Evolutionary conservation across 225 moss, liverwort and hornwort genomes (phyloP).

Genomic region (Thuidium tamariscinum): DNA sequence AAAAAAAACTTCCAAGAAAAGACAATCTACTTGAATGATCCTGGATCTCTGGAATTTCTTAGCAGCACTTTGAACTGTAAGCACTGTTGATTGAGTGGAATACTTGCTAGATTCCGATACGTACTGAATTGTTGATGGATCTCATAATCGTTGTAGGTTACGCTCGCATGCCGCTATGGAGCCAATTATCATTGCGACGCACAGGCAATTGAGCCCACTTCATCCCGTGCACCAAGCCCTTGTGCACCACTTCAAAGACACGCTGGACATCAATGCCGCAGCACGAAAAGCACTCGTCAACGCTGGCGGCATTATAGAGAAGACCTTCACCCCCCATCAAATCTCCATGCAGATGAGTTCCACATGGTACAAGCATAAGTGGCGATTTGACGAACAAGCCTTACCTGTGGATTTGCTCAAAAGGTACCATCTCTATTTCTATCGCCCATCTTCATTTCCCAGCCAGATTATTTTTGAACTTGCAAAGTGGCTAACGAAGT

Average conservation of each 20-base stretch:
- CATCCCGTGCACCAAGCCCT: conserved; percentile 54
- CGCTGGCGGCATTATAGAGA: conserved; percentile 66
- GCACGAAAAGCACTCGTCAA: conserved; percentile 55
- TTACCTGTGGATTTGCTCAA: conserved; percentile 47
- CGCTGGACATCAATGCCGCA: conserved; percentile 57
- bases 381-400: conserved; percentile 67
- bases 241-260: conserved; percentile 53
- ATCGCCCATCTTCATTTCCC: background rate
- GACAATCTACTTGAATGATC: background rate
- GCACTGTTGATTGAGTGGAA: background rate
- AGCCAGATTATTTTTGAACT: background rate
- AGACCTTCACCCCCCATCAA: conserved; percentile 50
- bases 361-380: conserved; percentile 36
- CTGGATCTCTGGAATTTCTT: background rate
- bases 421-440: conserved; percentile 6
- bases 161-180: conserved; percentile 57
- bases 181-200: conserved; percentile 51
- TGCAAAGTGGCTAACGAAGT: background rate
- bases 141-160: conserved; percentile 21
- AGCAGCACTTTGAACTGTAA: background rate
- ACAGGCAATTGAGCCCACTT: conserved; percentile 53
- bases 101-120: background rate
- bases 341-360: conserved; percentile 60
- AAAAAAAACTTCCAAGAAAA: background rate
- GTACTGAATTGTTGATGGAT: background rate